Base-by-base conservation (phyloP, 805 yeast species). In the Suhomyces vadensis region DNA sequence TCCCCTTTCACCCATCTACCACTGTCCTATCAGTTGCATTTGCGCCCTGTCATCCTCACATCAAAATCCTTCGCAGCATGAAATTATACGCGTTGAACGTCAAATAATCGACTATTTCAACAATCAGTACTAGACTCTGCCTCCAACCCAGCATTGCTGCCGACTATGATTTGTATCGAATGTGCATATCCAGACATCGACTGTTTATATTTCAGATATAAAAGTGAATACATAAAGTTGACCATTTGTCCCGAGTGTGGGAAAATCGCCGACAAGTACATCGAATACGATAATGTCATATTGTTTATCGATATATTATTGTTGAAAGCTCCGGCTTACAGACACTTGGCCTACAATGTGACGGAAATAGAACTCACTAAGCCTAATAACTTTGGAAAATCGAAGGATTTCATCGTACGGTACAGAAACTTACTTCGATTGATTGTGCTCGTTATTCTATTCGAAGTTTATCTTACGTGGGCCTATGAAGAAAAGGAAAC, bases 401-500 rank as follows among this genome's bases (percentile, higher is more conserved):
- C 23, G 11, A 39, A 37, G 23, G 19, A 35, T 9, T 41, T 47
- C 39, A 22, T 52, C 9, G n/a, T 21, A 3, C 37, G 57, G 21
- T 64, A 65, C 49, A 55, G 49, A 41, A 58, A 53, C 20, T 41
- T 66, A 6, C 33, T 54, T 10, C 53, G 92, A 23, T 64, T 85
- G 27, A 66, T 85, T 52, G 52, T 86, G 3, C 69, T 92, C 29
- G 72, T 85, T 42, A 68, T 87, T 0, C 73, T 94, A 11, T 89
- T 92, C 55, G 97, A 94, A 54, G 92, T 92, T 4, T 94, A 94
- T 60, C 64, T 94, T 41, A 82, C 81, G 1, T 94, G 99, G 98
- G 96, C 96, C 0, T 80, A 83, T 44, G 91, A 86, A 48, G 99
- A 92, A 61, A 81, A 78, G 52, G 77, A 74, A 43, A 56, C 57